A percentile compares a stretch with the other conserved stretches of the same genome.
Conservation (phyloP, 2,329 filamentous ascomycete genomes). For the Fusarium odoratissimum region DNA sequence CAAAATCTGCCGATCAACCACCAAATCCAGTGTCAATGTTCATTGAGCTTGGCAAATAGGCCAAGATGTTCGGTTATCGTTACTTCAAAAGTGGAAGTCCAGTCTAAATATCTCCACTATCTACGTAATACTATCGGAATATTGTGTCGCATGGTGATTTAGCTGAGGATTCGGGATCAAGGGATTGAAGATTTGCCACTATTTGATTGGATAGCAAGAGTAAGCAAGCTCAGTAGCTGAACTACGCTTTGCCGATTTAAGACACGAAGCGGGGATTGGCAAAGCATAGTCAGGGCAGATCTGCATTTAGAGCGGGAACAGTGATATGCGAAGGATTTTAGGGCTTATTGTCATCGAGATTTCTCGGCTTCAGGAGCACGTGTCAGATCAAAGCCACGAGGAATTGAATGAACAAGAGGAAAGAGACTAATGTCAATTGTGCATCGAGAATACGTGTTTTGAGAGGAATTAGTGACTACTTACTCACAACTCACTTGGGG, state of each 20-base stretch:
- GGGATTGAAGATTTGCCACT: background rate
- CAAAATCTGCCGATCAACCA: background rate
- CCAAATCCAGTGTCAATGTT: background rate
- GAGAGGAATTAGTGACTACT: background rate
- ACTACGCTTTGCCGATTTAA: background rate
- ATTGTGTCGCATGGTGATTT: background rate
- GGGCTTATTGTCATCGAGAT: constrained; percentile 12
- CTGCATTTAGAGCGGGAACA: background rate
- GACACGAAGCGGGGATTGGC: background rate
- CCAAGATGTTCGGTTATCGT: background rate
- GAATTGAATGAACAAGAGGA: background rate
- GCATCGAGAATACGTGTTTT: background rate
- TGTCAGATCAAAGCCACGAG: background rate
- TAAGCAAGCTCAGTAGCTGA: background rate
- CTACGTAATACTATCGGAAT: background rate
- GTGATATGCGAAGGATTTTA: constrained; percentile 6
- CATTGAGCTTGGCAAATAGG: background rate
- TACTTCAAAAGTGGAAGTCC: background rate
- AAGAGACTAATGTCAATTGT: background rate
- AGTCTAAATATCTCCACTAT: background rate
- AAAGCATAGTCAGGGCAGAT: background rate
- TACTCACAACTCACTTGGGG: background rate
- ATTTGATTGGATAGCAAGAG: background rate
- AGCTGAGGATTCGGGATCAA: background rate
- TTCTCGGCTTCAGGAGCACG: background rate